Base-by-base conservation (phyloP, 1,284 basidiomycete genomes). In the Agaricales sp. region DNA sequence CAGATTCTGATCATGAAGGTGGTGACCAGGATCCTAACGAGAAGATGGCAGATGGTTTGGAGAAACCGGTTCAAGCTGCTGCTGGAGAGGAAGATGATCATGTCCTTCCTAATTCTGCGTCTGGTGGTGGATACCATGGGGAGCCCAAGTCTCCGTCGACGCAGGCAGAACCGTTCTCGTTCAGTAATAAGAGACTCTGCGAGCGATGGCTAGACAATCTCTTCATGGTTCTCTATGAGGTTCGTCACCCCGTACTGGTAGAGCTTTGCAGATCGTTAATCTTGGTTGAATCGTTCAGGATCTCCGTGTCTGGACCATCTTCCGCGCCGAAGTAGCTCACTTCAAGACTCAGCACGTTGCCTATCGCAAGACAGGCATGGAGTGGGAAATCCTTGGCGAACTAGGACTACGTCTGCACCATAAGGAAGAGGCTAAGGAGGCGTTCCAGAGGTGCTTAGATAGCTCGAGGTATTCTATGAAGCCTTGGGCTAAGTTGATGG, bases 311-410 rank as follows among this genome's bases (percentile, higher is more conserved):
- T 99, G 95, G 85, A 99, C 96, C 0, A 99, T 99, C 61, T 99
- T 96, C 82, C 82, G 95, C 18, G 95, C 96, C 2, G 96, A 99
- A 63, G 87, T 98, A n/a, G 92, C 92, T 0, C 95, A 99, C 62
- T 99, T 96, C 77, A 96, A 95, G 63, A 92, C 89, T 0, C 95
- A 98, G 62, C 90, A 95, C 57, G 87, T 98, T 53, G 92, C 93
- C 0, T 99, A 98, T 63, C 82, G 90, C 54, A 98, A 98, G 71
- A 97, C 95, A 0, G 92, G 90, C 0, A 73, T 92, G 14, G 95
- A 99, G 67, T 99, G 96, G 95, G 95, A 99, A 69, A 97, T 99
- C 46, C 73, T 99, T 2, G 96, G 95, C 24, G 96, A 99, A 61
- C 74, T 99, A 4, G 95, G 94, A 0, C 62, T 87, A 30, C 81